Evolutionary conservation across 306 rosid genomes (phyloP).

Genomic region (Neltuma alba): DNA sequence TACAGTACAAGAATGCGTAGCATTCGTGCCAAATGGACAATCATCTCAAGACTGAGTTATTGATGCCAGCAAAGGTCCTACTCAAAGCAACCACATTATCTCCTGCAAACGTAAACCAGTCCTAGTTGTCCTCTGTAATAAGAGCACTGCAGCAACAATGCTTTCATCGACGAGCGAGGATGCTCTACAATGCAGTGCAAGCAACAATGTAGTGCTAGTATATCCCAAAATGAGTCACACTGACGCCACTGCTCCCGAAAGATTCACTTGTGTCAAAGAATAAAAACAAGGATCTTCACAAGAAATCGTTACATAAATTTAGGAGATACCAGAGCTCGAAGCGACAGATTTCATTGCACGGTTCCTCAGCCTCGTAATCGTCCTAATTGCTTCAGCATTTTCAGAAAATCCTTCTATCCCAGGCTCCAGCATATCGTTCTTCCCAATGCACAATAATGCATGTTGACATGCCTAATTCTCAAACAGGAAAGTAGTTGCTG

Average conservation of each 20-base stretch:
- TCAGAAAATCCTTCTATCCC: slow-evolving; percentile 38
- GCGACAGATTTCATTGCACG: slow-evolving; percentile 53
- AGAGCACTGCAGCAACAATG: neutral
- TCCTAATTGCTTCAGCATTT: slow-evolving; percentile 40
- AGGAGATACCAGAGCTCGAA: slow-evolving; percentile 67
- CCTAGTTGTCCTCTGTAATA: neutral
- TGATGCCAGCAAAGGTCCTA: neutral
- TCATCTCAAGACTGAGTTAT: neutral
- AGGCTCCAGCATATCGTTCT: slow-evolving; percentile 41
- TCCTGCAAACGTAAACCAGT: neutral
- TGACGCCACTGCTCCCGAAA: neutral
- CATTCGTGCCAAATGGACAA: neutral
- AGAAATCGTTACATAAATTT: slow-evolving; percentile 2
- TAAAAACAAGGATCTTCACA: slow-evolving; percentile 5
- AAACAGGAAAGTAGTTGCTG: slow-evolving; percentile 19
- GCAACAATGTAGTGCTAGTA: neutral
- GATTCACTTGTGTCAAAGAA: slow-evolving; percentile 20
- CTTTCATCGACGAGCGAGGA: neutral
- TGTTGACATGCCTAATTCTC: slow-evolving; percentile 76
- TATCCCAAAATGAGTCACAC: slow-evolving; percentile 7
- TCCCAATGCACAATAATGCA: slow-evolving; percentile 50
- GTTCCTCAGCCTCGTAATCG: slow-evolving; percentile 58
- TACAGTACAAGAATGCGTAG: no score
- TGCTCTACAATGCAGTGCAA: neutral
- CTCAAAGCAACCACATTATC: neutral